Conservation (phyloP, 305 asterid species). For the Rubia balearica region DNA sequence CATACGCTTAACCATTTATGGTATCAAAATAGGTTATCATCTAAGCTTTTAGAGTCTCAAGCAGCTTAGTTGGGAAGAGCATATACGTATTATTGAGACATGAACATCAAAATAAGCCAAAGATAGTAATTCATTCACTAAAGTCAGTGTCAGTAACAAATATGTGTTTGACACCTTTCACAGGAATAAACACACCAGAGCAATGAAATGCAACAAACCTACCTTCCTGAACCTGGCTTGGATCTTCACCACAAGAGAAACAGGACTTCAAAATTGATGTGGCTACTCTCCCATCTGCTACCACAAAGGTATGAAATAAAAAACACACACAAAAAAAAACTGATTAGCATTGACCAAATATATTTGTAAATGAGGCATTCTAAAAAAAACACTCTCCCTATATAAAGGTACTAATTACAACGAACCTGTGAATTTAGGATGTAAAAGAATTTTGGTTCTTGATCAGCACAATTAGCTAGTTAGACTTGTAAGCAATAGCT, state of each 20-base stretch:
- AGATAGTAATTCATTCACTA: not conserved
- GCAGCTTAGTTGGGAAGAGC: not conserved
- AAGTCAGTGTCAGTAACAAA: not conserved
- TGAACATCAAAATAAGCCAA: not conserved
- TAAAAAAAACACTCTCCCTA: conserved; percentile 4
- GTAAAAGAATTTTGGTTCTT: not conserved
- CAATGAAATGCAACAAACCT: conserved; percentile 18
- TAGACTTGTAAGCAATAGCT: not conserved
- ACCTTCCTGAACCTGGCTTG: conserved; percentile 81
- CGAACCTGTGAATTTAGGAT: not conserved
- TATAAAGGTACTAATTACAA: not conserved
- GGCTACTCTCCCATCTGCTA: conserved; percentile 59
- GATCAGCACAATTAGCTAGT: not conserved
- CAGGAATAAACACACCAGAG: conserved; percentile 1
- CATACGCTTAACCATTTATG: not conserved
- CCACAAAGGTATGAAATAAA: conserved; percentile 7
- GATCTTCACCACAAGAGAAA: conserved; percentile 89
- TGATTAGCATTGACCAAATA: conserved; percentile 11
- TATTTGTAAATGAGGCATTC: not conserved
- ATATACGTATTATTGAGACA: not conserved
- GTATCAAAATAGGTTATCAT: not conserved
- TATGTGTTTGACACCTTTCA: not conserved
- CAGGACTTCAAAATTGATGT: conserved; percentile 58
- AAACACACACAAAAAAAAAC: conserved; percentile 7
- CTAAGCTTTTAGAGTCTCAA: not conserved